Conservation (phyloP, 805 yeast genomes). For the Spathaspora girioi region DNA sequence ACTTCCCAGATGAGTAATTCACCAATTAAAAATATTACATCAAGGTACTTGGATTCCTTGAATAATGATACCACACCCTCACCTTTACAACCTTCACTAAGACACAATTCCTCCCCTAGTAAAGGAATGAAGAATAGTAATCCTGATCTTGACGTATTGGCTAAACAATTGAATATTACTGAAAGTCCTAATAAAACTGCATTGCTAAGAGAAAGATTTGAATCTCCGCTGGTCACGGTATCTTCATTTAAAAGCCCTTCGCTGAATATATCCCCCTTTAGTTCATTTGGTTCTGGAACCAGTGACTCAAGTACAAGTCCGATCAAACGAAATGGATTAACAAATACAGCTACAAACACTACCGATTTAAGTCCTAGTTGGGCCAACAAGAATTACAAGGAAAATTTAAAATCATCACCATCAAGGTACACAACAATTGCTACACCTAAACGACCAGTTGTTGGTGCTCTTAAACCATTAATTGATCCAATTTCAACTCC, state of each 20-base stretch:
- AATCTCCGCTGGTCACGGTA: constrained; percentile 40
- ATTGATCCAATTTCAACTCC: constrained; percentile 4
- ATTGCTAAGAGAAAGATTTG: constrained; percentile 29
- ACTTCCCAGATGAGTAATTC: constrained; percentile 21
- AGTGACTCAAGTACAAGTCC: neutral
- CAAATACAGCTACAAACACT: neutral
- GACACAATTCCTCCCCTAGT: neutral
- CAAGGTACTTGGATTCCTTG: constrained; percentile 32
- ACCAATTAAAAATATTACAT: constrained; percentile 24
- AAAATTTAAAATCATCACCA: constrained; percentile 15
- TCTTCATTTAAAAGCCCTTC: constrained; percentile 32
- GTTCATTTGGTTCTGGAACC: neutral
- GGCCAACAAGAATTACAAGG: constrained; percentile 18
- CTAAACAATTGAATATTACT: constrained; percentile 29
- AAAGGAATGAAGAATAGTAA: constrained; percentile 2
- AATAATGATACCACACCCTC: constrained; percentile 15
- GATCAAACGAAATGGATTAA: neutral
- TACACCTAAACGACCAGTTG: neutral
- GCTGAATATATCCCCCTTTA: neutral
- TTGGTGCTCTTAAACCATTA: constrained; percentile 2
- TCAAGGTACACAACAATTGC: neutral
- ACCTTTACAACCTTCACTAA: constrained; percentile 23
- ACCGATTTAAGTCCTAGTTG: constrained; percentile 13
- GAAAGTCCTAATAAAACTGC: constrained; percentile 18
- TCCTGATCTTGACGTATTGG: constrained; percentile 36